Conservation (phyloP, 192 early-diverging fungal species). For the Coemansia sp. region DNA sequence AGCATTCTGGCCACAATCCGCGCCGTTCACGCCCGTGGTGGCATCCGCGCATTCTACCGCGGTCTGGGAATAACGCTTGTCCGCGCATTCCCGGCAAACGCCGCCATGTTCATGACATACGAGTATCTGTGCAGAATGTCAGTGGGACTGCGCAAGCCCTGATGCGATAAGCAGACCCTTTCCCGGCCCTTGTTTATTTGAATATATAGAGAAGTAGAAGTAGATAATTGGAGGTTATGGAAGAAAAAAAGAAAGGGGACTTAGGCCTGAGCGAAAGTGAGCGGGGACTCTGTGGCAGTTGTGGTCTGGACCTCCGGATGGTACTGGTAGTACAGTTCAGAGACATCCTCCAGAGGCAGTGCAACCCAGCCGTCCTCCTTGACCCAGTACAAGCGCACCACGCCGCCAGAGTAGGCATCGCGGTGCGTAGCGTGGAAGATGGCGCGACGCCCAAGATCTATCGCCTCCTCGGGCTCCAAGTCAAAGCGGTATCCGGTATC, state of each 20-base stretch:
- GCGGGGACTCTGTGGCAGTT: constrained; percentile 38
- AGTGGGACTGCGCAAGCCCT: constrained; percentile 12
- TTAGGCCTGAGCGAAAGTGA: constrained; percentile 16
- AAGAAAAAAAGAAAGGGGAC: background rate
- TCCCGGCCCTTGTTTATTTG: constrained; percentile 4
- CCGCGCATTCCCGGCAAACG: constrained; percentile 89
- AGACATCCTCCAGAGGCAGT: constrained; percentile 81
- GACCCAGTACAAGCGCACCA: constrained; percentile 90
- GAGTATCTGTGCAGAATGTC: constrained; percentile 61
- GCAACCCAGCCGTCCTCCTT: constrained; percentile 87
- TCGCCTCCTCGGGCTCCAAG: constrained; percentile 79
- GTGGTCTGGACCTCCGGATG: constrained; percentile 45
- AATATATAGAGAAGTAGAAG: constrained; percentile 17
- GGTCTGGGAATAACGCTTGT: constrained; percentile 92
- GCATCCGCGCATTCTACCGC: constrained; percentile 84
- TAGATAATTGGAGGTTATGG: constrained; percentile 6
- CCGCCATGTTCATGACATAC: constrained; percentile 95
- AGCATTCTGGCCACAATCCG: constrained; percentile 65
- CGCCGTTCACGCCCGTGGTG: constrained; percentile 73
- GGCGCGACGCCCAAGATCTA: constrained; percentile 85
- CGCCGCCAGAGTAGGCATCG: constrained; percentile 90
- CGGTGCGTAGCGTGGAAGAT: constrained; percentile 97
- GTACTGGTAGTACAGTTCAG: constrained; percentile 78
- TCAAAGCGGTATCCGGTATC: constrained; percentile 86
- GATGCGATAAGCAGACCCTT: background rate